Evolutionary conservation across 2,329 filamentous ascomycete species (phyloP).

Genomic region (Trichoderma sp.): DNA sequence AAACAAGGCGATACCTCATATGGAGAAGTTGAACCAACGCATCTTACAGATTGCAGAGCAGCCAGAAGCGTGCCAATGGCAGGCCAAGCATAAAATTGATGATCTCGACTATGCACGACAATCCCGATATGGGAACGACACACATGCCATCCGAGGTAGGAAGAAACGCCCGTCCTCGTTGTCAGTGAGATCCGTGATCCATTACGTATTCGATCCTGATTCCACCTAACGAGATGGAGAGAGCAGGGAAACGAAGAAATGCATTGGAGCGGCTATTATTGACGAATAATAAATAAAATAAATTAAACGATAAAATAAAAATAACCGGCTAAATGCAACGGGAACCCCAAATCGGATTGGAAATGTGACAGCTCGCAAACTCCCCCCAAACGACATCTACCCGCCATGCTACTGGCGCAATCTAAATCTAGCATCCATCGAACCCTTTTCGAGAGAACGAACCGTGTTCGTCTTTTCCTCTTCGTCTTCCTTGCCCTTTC

Average conservation of each 20-base stretch:
- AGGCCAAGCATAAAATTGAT: not conserved
- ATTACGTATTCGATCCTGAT: not conserved
- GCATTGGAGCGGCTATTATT: not conserved
- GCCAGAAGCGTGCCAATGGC: not conserved
- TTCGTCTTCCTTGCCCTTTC: not conserved
- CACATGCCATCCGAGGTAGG: not conserved
- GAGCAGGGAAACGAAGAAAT: not conserved
- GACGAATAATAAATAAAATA: not conserved
- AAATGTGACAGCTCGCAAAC: conserved; percentile 12
- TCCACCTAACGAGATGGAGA: not conserved
- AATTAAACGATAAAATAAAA: not conserved
- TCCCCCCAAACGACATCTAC: not conserved
- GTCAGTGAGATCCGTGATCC: not conserved
- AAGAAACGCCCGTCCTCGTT: not conserved
- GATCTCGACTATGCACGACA: not conserved
- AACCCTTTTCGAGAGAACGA: not conserved
- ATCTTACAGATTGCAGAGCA: not conserved
- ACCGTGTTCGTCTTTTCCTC: not conserved
- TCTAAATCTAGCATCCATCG: conserved; percentile 18
- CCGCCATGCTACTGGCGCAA: conserved; percentile 11
- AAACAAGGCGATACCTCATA: not conserved
- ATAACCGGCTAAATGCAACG: conserved; percentile 13
- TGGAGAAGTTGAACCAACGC: not conserved
- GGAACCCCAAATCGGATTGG: not conserved
- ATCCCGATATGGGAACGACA: not conserved